Evolutionary conservation across 2,329 filamentous ascomycete species (phyloP), one percentile per base, ranked within the genome.

Genomic region (Chrysosphaeria jannelii): DNA sequence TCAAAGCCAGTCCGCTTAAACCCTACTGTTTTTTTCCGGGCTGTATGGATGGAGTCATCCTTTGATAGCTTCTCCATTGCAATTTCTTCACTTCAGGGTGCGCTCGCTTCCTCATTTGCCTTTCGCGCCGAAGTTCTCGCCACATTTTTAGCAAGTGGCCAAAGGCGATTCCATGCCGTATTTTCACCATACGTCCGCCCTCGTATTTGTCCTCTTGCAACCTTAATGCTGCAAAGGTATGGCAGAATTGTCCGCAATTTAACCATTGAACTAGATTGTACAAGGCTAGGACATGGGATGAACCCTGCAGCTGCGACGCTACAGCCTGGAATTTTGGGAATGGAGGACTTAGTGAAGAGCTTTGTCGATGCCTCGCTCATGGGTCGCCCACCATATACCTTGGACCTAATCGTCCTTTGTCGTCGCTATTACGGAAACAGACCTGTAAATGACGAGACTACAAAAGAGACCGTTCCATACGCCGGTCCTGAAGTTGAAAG

Each of bases 181-280:
- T 39, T 43, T 10, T 45, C 45, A 1, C 45, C 47, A 1, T 46
- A 40, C 21, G 38, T 44, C 4, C 36, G 35, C 2, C 30, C 31
- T 0, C 25, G 26, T 5, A 30, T 43, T 2, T 42, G 39, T 16
- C 44, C 44, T 0, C 35, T 46, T 0, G 42, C 41, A 1, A 42
- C 39, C 0, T 25, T 29, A 4, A 48, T 40, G 39, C 29, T 46
- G 13, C 36, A 38, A 14, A 31, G 25, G 6, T 48, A 48, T 22
- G 39, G 38, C 2, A 24, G 31, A 2, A 40, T 43, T 16, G 43
- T 49, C 31, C 38, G 33, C 10, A 35, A 37, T 13, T 30, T 51
- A 12, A 37, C 38, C 2, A 23, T 51, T 7, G 48, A 51, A 28
- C 14, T 51, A 2, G 48, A 51, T 28, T 34, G 48, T 32, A 40